Evolutionary conservation across 2,329 filamentous ascomycete genomes (phyloP), one percentile per base, ranked within the genome.

Genomic region (Clarireedia hainanense): DNA sequence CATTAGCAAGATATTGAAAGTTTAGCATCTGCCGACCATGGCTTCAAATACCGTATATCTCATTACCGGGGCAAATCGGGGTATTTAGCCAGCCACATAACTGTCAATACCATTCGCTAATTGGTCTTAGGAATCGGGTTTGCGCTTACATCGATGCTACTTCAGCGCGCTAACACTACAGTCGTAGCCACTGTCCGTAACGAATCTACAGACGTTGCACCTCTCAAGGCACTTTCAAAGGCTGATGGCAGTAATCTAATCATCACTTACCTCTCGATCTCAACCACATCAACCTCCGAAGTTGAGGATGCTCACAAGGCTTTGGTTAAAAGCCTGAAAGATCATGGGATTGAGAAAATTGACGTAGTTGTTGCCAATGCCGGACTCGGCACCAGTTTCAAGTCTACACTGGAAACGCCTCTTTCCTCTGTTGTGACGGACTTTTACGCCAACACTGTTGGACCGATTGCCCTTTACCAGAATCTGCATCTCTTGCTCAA

Each of bases 291-390:
- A n/a, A 1, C 52, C 61, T 26, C 12, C 2, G 34, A 40, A 5
- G 27, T 40, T 5, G 30, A n/a, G 26, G 26, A 6, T 9, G 23
- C 48, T 7, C 48, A 50, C 20, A n/a, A 27, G 6, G 36, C 36
- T 27, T 2, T 60, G 61, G 0, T 36, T 50, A 4, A 36, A 39
- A 10, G 9, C 54, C 69, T 47, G 47, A 5, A 36, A 1, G 6
- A 20, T 0, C 23, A 59, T 17, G 68, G 67, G 3, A 73, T 81
- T 57, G 60, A 65, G 6, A 64, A 70, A 27, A 63, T 81, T 1
- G 75, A 82, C 59, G 64, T 77, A 7, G 68, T 81, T 3, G 73
- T 82, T 54, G 74, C 76, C 42, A 81, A 80, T 60, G 77, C 79
- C 0, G 78, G 73, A 9, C 70, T 74, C 6, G 65, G 66, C 2